phyloP scores from a whole-genome alignment of 768 basidiomycete genomes.

The Russula sp. region DNA sequence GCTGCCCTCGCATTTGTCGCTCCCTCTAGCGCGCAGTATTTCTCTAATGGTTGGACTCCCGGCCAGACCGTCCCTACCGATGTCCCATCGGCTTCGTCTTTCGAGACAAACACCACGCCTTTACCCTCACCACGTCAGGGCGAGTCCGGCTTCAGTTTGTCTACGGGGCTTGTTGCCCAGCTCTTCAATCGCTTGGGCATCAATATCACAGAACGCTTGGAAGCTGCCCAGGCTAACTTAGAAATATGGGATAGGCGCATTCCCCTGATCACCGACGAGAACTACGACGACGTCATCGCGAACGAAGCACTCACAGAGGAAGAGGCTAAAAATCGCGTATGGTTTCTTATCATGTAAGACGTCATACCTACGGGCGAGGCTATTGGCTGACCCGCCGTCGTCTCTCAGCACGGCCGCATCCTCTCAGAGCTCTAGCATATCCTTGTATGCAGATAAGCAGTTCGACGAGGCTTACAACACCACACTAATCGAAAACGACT shows the following conservation, averaged over 20 bases:
- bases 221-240: conserved; percentile 29
- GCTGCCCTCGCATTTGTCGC: conserved; percentile 26
- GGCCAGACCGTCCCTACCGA: conserved; percentile 48
- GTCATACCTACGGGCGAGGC: not conserved
- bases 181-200: conserved; percentile 57
- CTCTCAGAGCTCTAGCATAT: conserved; percentile 56
- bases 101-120: conserved; percentile 5
- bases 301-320: conserved; percentile 54
- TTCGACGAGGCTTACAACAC: conserved; percentile 74
- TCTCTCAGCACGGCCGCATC: conserved; percentile 49
- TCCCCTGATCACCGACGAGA: conserved; percentile 76
- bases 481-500: conserved; percentile 50
- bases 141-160: conserved; percentile 25
- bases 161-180: conserved; percentile 45
- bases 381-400: not conserved
- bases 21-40: conserved; percentile 57
- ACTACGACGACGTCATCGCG: conserved; percentile 65
- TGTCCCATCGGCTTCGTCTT: conserved; percentile 23
- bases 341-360: conserved; percentile 73
- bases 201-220: conserved; percentile 57
- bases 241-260: conserved; percentile 66
- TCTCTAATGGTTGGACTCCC: conserved; percentile 77
- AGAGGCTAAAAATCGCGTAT: conserved; percentile 65
- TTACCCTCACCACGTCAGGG: conserved; percentile 1
- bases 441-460: conserved; percentile 60